Base-by-base conservation (phyloP, 257 asterid genomes). In the Anisodus acutangulus region DNA sequence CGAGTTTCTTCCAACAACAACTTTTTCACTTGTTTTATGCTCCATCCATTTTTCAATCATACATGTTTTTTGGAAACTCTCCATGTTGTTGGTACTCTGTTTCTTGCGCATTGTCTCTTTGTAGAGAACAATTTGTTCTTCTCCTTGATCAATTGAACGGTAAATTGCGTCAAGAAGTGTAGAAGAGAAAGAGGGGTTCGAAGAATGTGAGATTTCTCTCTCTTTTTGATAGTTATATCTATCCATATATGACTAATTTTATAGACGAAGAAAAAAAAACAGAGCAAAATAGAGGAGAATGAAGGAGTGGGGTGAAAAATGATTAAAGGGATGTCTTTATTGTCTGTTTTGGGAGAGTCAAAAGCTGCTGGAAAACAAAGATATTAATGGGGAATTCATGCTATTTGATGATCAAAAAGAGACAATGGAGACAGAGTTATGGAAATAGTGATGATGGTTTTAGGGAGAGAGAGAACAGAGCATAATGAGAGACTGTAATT, bases 41-140 rank as follows among this genome's bases (percentile, higher is more conserved):
- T 92, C 97, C 97, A 92, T 94, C 98, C 98, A 96, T 63, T 92
- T 93, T 91, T 96, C 98, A 60, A 94, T 91, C 94, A 92, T 88
- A 84, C 93, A 89, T 9, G 91, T 92, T 43, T 98, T 90, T 72
- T 85, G 94, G 84, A 88, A 91, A 82, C 88, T 90, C 17, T 91
- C 96, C 89, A 89, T 88, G 8, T 89, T 95, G 47, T 67, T 9
- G 66, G 39, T 85, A 54, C 82, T 85, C 78, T 88, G 91, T 78
- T 90, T 91, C 85, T 88, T 90, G 87, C 90, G 85, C 91, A 84
- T 86, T 26, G 89, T 76, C 80, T 91, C 91, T 16, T 88, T 82
- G 58, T 86, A 89, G 12, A 88, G 60, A 53, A 83, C 86, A 15
- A 88, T 43, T 19, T 83, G 85, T 7, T 88, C 89, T 17, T 87